Percentiles rank a stretch among this genome's conserved stretches.
Conservation (phyloP, 495 filamentous ascomycete genomes). For the Xylaria palmicola region DNA sequence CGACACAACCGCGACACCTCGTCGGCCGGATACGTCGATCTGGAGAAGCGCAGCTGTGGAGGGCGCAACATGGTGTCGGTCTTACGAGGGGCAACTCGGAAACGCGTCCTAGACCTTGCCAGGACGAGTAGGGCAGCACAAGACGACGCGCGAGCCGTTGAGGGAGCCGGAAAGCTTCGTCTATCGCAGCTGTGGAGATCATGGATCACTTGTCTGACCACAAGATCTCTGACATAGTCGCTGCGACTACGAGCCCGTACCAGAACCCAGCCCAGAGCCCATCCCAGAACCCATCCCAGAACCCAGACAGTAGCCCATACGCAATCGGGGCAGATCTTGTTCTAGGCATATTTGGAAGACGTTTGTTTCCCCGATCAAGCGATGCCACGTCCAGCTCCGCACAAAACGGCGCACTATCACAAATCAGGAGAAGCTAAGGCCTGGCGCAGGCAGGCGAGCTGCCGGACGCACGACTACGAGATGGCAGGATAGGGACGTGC, state of each 20-base stretch:
- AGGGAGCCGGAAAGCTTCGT: constrained; percentile 9
- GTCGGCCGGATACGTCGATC: constrained; percentile 33
- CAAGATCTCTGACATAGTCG: constrained; percentile 9
- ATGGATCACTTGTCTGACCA: constrained; percentile 11
- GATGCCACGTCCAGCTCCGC: background rate
- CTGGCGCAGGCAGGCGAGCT: background rate
- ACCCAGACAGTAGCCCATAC: background rate
- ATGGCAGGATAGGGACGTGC: constrained; percentile 11
- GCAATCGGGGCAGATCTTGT: background rate
- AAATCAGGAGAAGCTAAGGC: constrained; percentile 6
- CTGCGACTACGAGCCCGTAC: background rate
- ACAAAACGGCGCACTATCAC: background rate
- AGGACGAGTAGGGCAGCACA: constrained; percentile 20
- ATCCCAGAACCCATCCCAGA: too few species aligned
- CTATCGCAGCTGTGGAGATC: constrained; percentile 12
- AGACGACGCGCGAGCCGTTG: constrained; percentile 12
- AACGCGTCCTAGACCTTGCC: constrained; percentile 26
- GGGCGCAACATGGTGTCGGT: constrained; percentile 16
- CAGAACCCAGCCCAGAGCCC: too few species aligned
- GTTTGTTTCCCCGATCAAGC: constrained; percentile 9
- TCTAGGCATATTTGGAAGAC: constrained; percentile 9
- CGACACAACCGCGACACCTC: constrained; percentile 31
- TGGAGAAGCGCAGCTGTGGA: constrained; percentile 31
- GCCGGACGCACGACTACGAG: too few species aligned
- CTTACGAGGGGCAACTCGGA: constrained; percentile 26